phyloP scores from a whole-genome alignment of 2,329 filamentous ascomycete genomes.

The Fonsecaea pugnacius region DNA sequence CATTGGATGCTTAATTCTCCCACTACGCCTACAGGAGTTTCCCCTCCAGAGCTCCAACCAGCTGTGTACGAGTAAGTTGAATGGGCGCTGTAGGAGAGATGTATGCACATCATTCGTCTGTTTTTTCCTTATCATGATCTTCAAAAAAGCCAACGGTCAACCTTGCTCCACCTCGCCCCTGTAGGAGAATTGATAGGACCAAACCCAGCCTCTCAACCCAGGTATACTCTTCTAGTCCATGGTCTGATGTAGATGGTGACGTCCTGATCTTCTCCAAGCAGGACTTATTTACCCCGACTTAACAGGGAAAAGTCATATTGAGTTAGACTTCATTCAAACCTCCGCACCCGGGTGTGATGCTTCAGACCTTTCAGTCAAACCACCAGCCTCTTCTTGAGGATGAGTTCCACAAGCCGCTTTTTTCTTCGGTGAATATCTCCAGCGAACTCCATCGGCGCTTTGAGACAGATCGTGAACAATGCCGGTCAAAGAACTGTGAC shows the following conservation, averaged over 20 bases:
- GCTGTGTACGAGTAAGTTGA: background rate
- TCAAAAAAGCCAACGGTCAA: background rate
- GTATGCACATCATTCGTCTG: background rate
- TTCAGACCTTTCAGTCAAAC: constrained; percentile 55
- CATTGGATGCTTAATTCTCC: background rate
- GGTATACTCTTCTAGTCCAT: background rate
- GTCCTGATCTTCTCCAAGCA: background rate
- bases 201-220: background rate
- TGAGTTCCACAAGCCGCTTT: constrained; percentile 58
- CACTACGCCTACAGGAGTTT: background rate
- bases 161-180: background rate
- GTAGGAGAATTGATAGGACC: background rate
- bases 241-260: background rate
- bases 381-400: constrained; percentile 64
- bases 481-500: constrained; percentile 57
- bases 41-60: background rate
- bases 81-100: background rate
- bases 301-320: background rate
- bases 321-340: background rate
- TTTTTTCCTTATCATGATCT: background rate
- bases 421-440: constrained; percentile 63
- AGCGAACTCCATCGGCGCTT: constrained; percentile 64
- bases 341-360: constrained; percentile 22
- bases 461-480: constrained; percentile 55
- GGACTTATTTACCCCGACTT: background rate